Base-by-base conservation (phyloP, 1,139 yeast species). In the Hansenula lynferdii region DNA sequence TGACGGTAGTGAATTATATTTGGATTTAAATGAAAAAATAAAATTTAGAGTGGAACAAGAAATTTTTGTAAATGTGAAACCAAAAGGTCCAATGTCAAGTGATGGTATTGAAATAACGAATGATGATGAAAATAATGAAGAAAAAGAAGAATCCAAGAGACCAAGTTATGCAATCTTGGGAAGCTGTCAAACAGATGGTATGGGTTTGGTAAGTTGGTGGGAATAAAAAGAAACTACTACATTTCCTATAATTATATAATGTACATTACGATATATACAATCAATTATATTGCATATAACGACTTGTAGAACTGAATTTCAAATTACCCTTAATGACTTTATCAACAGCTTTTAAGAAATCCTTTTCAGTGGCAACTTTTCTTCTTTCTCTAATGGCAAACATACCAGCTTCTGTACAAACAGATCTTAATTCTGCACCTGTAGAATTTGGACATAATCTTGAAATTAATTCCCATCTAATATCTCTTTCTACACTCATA, bases 401-500 rank as follows among this genome's bases (percentile, higher is more conserved):
- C 98, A 92, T 92, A 54, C 98, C 99, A 6, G 97, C 97, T 64
- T 90, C 97, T 2, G 97, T 90, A 64, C 97, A 89, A 20, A 90
- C 97, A 11, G 95, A 85, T 60, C 96, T 80, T 55, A 92, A 75
- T 67, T 92, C 98, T 9, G 98, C 99, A 64, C 99, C 99, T 1
- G 98, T 92, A 15, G 96, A 85, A 64, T 92, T 92, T 47, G 98
- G 98, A 69, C 98, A 92, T 57, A 92, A 73, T 60, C 98, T 78
- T 18, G 97, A 89, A 57, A 92, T 92, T 58, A 92, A 76, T 65
- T 92, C 98, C 98, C 98, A 92, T 65, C 98, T 82, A 45, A 92
- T 92, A 54, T 87, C 95, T 59, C 96, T 81, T 64, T 92, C 98
- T 50, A 89, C 92, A 56, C 96, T 85, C 98, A 92, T 92, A 39